These are phyloP conservation scores for Coffea canephora DNA, from an alignment of 257 asterid genomes.

Conservation along the genomic window DNA sequence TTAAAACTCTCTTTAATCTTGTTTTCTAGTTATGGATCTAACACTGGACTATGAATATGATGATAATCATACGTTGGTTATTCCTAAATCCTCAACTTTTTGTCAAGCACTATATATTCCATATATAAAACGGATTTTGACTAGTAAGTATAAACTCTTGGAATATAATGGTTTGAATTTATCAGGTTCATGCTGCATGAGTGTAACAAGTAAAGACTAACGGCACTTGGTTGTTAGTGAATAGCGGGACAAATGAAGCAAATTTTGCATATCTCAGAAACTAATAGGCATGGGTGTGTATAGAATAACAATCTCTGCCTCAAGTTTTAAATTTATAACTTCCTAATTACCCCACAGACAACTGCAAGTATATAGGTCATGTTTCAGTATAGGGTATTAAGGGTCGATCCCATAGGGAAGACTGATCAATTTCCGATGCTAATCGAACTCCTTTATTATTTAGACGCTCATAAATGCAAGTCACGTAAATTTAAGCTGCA, in stretches of 20 bases:
- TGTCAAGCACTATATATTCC: background rate
- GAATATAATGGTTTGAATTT: background rate
- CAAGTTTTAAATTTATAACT: no score
- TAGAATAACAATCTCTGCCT: no score
- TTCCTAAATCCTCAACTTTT: background rate
- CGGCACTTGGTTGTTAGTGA: background rate
- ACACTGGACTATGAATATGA: background rate
- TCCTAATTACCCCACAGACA: no score
- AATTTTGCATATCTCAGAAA: background rate
- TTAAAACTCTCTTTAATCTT: background rate
- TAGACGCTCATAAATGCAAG: no score
- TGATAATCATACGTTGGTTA: background rate
- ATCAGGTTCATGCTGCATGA: background rate
- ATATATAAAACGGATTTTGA: background rate
- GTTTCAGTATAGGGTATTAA: no score
- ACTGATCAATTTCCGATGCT: no score
- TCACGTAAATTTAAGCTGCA: no score
- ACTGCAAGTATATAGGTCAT: no score
- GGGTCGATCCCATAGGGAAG: no score
- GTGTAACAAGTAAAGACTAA: no score
- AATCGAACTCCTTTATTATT: no score
- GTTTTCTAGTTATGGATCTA: background rate
- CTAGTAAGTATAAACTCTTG: slow-evolving; percentile 1
- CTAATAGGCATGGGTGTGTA: no score
- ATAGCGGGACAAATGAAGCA: background rate